Conservation (phyloP, 441 rosid species). For the Heliophila coronopifolia region DNA sequence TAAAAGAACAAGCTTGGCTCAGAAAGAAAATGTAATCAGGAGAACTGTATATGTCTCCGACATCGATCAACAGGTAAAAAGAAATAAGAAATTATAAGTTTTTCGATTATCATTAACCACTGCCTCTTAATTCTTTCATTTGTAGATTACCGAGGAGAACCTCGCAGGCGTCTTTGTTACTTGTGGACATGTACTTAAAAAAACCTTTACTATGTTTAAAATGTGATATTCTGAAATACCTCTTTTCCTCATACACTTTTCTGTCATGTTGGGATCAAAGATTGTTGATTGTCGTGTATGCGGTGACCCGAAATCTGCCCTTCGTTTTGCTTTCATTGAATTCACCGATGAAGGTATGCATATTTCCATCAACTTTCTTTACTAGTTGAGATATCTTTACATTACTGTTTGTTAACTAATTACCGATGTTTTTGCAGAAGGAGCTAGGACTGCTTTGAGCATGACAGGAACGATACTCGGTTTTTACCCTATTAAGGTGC, state of each 20-base stretch:
- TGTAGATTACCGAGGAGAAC: conserved; percentile 87
- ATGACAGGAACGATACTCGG: conserved; percentile 86
- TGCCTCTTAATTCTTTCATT: conserved; percentile 6
- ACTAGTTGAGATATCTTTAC: background rate
- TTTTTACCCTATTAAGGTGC: conserved; percentile 76
- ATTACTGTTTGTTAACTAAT: conserved; percentile 12
- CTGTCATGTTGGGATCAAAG: conserved; percentile 29
- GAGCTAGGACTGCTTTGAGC: conserved; percentile 75
- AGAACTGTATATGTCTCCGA: conserved; percentile 93
- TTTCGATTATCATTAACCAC: background rate
- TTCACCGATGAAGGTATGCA: conserved; percentile 83
- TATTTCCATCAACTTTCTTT: background rate
- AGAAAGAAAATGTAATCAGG: conserved; percentile 72
- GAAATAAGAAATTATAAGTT: background rate
- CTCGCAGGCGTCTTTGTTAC: conserved; percentile 77
- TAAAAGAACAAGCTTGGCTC: conserved; percentile 72
- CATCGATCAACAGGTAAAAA: conserved; percentile 70
- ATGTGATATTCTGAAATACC: conserved; percentile 1
- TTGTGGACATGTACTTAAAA: conserved; percentile 66
- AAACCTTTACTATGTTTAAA: conserved; percentile 12
- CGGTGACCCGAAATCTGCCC: conserved; percentile 87
- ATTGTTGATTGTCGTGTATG: conserved; percentile 95
- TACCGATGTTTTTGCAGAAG: conserved; percentile 47
- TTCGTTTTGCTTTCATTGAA: conserved; percentile 82
- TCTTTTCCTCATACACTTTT: background rate